phyloP scores from a whole-genome alignment of 2,329 filamentous ascomycete genomes.

The Paecilomyces sp. region DNA sequence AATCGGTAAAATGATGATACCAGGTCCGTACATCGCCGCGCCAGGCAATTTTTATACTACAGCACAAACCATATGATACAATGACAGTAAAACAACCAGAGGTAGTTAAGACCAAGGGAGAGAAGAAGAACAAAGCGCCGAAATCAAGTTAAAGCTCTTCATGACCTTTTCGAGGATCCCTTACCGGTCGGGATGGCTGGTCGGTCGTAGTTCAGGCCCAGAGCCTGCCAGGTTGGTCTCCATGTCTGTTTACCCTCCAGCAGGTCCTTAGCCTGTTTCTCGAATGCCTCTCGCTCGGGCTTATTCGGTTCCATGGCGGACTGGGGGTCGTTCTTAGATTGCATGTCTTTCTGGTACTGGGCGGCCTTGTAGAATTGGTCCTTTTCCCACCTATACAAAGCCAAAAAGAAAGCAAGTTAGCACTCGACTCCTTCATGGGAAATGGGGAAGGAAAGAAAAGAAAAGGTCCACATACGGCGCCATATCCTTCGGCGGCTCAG shows the following conservation, averaged over 20 bases:
- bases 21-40: slow-evolving; percentile 3
- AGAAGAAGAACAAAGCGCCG: background rate
- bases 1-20: background rate
- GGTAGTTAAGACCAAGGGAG: background rate
- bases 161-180: background rate
- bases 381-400: slow-evolving; percentile 51
- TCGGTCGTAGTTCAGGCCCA: slow-evolving; percentile 33
- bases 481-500: slow-evolving; percentile 58
- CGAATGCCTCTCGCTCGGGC: slow-evolving; percentile 41
- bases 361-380: slow-evolving; percentile 50
- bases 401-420: slow-evolving; percentile 1
- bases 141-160: background rate
- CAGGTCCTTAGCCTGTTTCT: slow-evolving; percentile 56
- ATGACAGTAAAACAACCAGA: background rate
- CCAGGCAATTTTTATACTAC: slow-evolving; percentile 3
- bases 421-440: background rate
- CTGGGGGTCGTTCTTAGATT: slow-evolving; percentile 27
- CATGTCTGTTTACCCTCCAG: slow-evolving; percentile 56
- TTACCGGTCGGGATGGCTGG: slow-evolving; percentile 7
- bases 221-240: slow-evolving; percentile 44
- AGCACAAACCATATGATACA: slow-evolving; percentile 3
- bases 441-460: slow-evolving; percentile 2
- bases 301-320: slow-evolving; percentile 33
- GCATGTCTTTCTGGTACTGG: slow-evolving; percentile 38
- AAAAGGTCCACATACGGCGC: slow-evolving; percentile 41